Percentiles rank a stretch among this genome's conserved stretches.
Evolutionary conservation across 2,329 filamentous ascomycete genomes (phyloP).

Genomic region (Aurifilum marmelostoma): DNA sequence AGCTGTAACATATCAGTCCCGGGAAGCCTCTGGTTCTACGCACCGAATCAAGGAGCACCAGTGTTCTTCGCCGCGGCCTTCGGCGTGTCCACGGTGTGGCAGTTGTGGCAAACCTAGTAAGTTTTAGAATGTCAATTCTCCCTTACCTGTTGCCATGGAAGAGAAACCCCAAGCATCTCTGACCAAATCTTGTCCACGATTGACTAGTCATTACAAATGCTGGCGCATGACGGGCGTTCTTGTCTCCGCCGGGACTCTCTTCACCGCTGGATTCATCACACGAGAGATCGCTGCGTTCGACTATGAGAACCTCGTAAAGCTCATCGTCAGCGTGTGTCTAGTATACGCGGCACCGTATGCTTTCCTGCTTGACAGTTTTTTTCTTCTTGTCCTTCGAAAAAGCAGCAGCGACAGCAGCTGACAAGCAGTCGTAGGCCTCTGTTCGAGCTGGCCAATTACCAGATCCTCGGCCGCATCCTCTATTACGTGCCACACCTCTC

Average conservation of each 20-base stretch:
- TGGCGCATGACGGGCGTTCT: slow-evolving; percentile 55
- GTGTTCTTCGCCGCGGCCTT: slow-evolving; percentile 52
- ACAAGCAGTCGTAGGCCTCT: slow-evolving; percentile 50
- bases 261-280: slow-evolving; percentile 55
- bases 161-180: background rate
- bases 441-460: slow-evolving; percentile 66
- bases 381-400: too few relatives aligned
- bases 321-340: slow-evolving; percentile 44
- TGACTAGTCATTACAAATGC: slow-evolving; percentile 47
- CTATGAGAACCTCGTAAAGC: slow-evolving; percentile 45
- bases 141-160: background rate
- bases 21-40: slow-evolving; percentile 51
- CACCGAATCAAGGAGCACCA: slow-evolving; percentile 51
- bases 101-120: slow-evolving; percentile 52
- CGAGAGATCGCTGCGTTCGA: slow-evolving; percentile 52
- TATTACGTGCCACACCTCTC: slow-evolving; percentile 65
- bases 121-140: slow-evolving; percentile 33
- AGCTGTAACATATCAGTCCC: slow-evolving; percentile 37
- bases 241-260: slow-evolving; percentile 50
- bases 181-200: background rate
- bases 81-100: slow-evolving; percentile 41
- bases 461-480: slow-evolving; percentile 63
- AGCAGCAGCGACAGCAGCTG: background rate
- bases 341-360: slow-evolving; percentile 42
- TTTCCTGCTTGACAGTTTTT: background rate